Percentiles rank a stretch among this genome's conserved stretches.
Conservation (phyloP, 768 basidiomycete species). For the Chalciporus piperatus region DNA sequence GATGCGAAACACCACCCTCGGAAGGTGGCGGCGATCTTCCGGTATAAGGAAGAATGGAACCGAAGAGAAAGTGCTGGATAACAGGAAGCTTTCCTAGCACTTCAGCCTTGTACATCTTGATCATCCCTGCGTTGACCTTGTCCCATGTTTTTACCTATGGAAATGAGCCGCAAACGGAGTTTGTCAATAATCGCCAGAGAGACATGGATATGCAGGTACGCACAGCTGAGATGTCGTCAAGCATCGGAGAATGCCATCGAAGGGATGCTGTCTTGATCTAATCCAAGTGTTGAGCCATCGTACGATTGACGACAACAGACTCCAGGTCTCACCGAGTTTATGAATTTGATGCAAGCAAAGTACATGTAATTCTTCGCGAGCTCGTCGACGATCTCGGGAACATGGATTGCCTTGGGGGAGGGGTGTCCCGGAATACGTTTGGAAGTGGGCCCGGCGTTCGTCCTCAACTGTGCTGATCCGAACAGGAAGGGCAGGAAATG, state of each 20-base stretch:
- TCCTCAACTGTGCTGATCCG: slow-evolving; percentile 70
- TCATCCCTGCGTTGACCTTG: slow-evolving; percentile 94
- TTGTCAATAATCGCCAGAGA: no score
- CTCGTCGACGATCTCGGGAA: slow-evolving; percentile 87
- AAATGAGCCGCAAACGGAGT: neutral
- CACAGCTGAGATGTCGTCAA: slow-evolving; percentile 93
- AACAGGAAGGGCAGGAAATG: slow-evolving; percentile 93
- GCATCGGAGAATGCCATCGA: slow-evolving; percentile 98
- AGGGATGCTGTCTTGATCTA: slow-evolving; percentile 95
- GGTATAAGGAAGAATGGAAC: slow-evolving; percentile 69
- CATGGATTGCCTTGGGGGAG: slow-evolving; percentile 89
- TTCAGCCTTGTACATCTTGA: slow-evolving; percentile 97
- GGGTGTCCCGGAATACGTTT: slow-evolving; percentile 58
- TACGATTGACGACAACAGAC: neutral
- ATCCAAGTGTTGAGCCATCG: neutral
- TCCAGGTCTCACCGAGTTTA: slow-evolving; percentile 71
- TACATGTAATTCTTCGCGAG: slow-evolving; percentile 95
- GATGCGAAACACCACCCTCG: slow-evolving; percentile 16
- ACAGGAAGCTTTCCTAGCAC: slow-evolving; percentile 95
- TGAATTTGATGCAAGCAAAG: slow-evolving; percentile 92
- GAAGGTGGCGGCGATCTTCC: slow-evolving; percentile 44
- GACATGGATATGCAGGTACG: slow-evolving; percentile 9
- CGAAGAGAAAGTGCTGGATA: slow-evolving; percentile 94
- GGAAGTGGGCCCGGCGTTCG: slow-evolving; percentile 1
- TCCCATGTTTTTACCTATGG: slow-evolving; percentile 84